Base-by-base conservation (phyloP, 2,329 filamentous ascomycete genomes). In the Hortaea werneckii region DNA sequence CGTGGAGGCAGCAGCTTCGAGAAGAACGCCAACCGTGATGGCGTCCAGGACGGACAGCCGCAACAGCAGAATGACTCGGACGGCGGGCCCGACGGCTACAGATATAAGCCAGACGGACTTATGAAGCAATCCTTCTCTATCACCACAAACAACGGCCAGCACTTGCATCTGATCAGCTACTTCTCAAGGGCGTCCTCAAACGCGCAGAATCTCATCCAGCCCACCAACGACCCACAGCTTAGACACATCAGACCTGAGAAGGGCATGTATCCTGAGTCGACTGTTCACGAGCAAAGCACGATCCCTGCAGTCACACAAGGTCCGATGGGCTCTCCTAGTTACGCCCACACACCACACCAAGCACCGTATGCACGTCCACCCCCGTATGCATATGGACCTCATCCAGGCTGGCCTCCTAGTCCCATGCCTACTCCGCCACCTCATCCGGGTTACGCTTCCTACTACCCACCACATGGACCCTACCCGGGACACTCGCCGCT, bases 91-190 rank as follows among this genome's bases (percentile, higher is more conserved):
- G 88, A 95, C 64, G 88, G 88, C 37, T 95, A 95, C 65, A 76
- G 87, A 53, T 95, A 95, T 70, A 98, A 95, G 74, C 86, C 84
- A 7, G 92, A 98, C 59, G 92, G 92, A 0, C 77, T 98, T 4
- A 95, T 96, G 88, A 98, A 98, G 77, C 92, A 98, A 68, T 96
- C 92, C 0, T 98, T 96, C 75, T 96, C 90, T 70, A 96, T 98
- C 69, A 95, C 89, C 20, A 96, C 92, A 1, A 87, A 85, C 1
- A 82, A 76, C 34, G 79, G 87, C 54, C 88, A 95, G 59, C 92
- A 96, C 63, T 80, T 98, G 1, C 92, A 98, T 69, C 77, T 98
- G 43, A 98, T 98, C 69, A 95, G 90, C 58, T 98, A 98, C 70
- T 96, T 89, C 67, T 85, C 88, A 3, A 79, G 89, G 46, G 85